phyloP scores from a whole-genome alignment of 495 filamentous ascomycete species.

The Daldinia grandis region DNA sequence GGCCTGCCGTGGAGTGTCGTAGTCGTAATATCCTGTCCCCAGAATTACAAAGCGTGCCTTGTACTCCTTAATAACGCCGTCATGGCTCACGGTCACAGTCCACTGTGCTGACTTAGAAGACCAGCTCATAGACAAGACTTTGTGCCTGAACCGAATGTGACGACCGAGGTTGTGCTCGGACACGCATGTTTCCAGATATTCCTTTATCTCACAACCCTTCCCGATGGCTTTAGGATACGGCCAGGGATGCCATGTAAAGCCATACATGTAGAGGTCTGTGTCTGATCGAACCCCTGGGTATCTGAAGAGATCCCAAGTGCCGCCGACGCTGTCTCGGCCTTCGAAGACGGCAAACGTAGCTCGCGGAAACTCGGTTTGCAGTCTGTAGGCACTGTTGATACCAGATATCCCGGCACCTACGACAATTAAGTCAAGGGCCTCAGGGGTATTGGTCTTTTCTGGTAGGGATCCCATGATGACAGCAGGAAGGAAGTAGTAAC shows the following conservation, averaged over 20 bases:
- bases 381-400: slow-evolving; percentile 75
- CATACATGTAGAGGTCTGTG: slow-evolving; percentile 72
- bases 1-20: slow-evolving; percentile 63
- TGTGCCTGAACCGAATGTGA: slow-evolving; percentile 68
- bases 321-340: slow-evolving; percentile 65
- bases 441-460: background rate
- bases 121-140: slow-evolving; percentile 66
- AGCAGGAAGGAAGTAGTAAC: background rate
- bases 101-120: slow-evolving; percentile 66
- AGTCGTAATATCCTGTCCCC: slow-evolving; percentile 75
- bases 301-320: slow-evolving; percentile 77
- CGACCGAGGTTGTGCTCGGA: slow-evolving; percentile 66
- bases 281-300: slow-evolving; percentile 77
- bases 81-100: slow-evolving; percentile 64
- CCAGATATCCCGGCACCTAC: slow-evolving; percentile 79
- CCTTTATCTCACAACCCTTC: slow-evolving; percentile 63
- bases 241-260: slow-evolving; percentile 70
- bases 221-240: slow-evolving; percentile 65
- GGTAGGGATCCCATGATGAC: slow-evolving; percentile 9
- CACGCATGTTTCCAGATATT: slow-evolving; percentile 70
- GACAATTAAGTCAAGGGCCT: slow-evolving; percentile 67
- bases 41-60: slow-evolving; percentile 66
- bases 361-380: slow-evolving; percentile 67
- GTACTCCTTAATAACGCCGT: slow-evolving; percentile 50
- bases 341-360: slow-evolving; percentile 70